Conservation (phyloP, 1,139 yeast genomes). For the Geotrichum cucujoidarum region DNA sequence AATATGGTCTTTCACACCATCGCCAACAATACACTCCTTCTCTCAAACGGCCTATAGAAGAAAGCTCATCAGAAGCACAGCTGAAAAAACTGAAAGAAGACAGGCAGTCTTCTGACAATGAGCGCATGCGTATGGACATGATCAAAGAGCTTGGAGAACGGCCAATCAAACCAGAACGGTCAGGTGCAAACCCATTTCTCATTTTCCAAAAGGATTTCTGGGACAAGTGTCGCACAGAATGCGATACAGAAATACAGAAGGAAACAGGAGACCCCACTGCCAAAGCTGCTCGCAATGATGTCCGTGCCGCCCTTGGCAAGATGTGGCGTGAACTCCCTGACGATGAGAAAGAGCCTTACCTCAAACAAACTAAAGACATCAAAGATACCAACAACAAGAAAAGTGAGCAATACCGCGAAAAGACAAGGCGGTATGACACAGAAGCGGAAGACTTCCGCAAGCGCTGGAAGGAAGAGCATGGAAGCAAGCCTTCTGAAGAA, state of each 20-base stretch:
- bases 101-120: slow-evolving; percentile 32
- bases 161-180: slow-evolving; percentile 40
- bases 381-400: slow-evolving; percentile 37
- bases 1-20: too few species aligned
- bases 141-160: slow-evolving; percentile 38
- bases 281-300: slow-evolving; percentile 40
- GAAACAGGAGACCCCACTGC: slow-evolving; percentile 32
- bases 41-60: not conserved
- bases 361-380: slow-evolving; percentile 35
- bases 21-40: slow-evolving; percentile 1
- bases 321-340: slow-evolving; percentile 43
- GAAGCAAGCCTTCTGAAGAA: slow-evolving; percentile 34
- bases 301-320: slow-evolving; percentile 41
- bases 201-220: slow-evolving; percentile 43
- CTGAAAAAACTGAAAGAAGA: slow-evolving; percentile 27
- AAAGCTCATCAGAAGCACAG: slow-evolving; percentile 19
- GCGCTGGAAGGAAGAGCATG: slow-evolving; percentile 39
- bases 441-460: slow-evolving; percentile 40
- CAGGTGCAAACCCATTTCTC: slow-evolving; percentile 41
- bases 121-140: slow-evolving; percentile 36
- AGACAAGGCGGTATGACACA: slow-evolving; percentile 36
- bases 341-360: slow-evolving; percentile 37
- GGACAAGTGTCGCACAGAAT: slow-evolving; percentile 39
- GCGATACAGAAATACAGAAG: slow-evolving; percentile 36
- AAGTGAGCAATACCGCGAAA: slow-evolving; percentile 35